Base-by-base conservation (phyloP, 148 eudicot genomes). In the Heliosperma pusillum region DNA sequence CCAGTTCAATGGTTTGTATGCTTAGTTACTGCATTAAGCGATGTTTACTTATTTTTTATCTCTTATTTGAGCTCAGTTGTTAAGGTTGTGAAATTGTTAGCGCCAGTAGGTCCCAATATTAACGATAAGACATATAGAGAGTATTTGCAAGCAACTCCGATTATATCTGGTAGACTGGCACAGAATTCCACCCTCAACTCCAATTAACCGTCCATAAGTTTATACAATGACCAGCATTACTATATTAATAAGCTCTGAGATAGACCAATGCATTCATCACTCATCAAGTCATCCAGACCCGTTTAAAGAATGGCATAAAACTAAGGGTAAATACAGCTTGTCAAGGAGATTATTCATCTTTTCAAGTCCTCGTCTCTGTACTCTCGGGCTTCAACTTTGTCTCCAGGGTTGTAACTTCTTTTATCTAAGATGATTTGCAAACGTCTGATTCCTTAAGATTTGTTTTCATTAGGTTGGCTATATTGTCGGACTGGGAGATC, bases 401-500 rank as follows among this genome's bases (percentile, higher is more conserved):
- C 11, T n/a, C 42, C 60, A 26, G 59, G 40, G 42, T 52, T 67
- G 17, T 44, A 20, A 52, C 29, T 69, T 30, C 33, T 17, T 70
- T 70, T 22, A n/a, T 74, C 22, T 59, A 56, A 11, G 21, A 29
- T 6, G 13, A 64, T 10, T 74, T 70, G 62, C 52, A 70, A 10
- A n/a, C 33, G n/a, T 24, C 21, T 65, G 50, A 60, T 19, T 72
- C 15, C 19, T 47, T 47, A 6, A 6, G 33, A 12, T 26, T 21
- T 68, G 36, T 58, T 36, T 20, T 73, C 50, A 63, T 44, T 74
- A 95, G 98, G 98, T 95, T 44, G 98, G 97, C 72, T 95, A 95
- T 91, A 92, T 95, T 76, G 98, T 95, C 72, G 98, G 98, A 57
- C 90, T 95, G 69, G 98, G 98, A 75, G 98, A 94, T 82, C 88